These are phyloP conservation scores for Mortierella sp. DNA, from an alignment of 371 early-diverging fungal species.

Conservation along the genomic window DNA sequence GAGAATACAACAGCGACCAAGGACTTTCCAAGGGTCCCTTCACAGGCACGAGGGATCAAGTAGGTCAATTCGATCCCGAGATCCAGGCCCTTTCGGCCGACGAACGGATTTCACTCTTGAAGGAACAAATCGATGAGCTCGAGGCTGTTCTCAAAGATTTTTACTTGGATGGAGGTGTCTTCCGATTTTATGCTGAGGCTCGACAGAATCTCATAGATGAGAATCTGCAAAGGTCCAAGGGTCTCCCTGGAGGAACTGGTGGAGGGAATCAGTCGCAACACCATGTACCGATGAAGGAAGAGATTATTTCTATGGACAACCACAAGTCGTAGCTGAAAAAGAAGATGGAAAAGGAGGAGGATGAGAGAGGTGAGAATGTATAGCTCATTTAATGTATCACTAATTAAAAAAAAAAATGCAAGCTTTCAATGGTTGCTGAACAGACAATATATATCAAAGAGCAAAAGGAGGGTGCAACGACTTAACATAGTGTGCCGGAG, in stretches of 20 bases:
- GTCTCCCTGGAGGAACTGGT: background rate
- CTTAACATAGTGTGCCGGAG: no score
- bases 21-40: conserved; percentile 42
- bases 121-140: conserved; percentile 43
- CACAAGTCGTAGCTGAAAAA: no score
- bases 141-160: conserved; percentile 39
- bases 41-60: conserved; percentile 19
- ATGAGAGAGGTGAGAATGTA: no score
- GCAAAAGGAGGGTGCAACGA: no score
- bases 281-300: no score
- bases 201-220: conserved; percentile 9
- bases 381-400: no score
- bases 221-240: background rate
- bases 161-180: conserved; percentile 33
- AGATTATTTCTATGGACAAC: no score
- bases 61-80: conserved; percentile 20
- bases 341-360: no score
- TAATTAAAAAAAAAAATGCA: no score
- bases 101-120: conserved; percentile 13
- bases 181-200: conserved; percentile 20
- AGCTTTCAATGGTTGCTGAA: no score
- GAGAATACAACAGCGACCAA: conserved; percentile 11
- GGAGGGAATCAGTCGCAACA: background rate
- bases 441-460: no score
- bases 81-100: conserved; percentile 5